Evolutionary conservation across 192 early-diverging fungal genomes (phyloP).

Genomic region (Mortierella hygrophila): DNA sequence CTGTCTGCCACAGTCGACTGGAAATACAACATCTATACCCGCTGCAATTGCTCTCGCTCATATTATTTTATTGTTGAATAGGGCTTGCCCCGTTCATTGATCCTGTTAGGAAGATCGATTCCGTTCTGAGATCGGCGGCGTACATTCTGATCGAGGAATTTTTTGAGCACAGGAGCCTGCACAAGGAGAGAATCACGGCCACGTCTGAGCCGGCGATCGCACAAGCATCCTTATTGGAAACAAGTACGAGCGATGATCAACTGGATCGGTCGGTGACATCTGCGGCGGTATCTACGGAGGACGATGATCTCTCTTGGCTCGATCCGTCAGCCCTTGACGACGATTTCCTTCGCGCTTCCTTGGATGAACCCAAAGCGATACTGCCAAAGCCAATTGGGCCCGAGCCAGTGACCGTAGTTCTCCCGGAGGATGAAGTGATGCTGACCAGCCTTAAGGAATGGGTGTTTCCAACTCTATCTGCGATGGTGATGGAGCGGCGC

Average conservation of each 20-base stretch:
- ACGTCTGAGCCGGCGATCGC: not conserved
- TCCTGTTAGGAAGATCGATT: not conserved
- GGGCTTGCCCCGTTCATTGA: constrained; percentile 29
- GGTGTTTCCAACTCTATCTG: constrained; percentile 29
- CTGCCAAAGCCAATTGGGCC: not conserved
- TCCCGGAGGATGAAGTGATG: constrained; percentile 16
- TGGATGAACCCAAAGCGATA: not conserved
- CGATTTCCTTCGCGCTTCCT: constrained; percentile 4
- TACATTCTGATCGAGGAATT: constrained; percentile 21
- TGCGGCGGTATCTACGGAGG: not conserved
- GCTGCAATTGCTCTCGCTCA: not conserved
- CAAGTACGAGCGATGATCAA: not conserved
- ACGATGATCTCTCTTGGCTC: constrained; percentile 31
- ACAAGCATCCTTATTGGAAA: not conserved
- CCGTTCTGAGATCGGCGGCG: constrained; percentile 17
- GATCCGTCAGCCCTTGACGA: constrained; percentile 33
- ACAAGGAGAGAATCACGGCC: not conserved
- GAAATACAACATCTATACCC: not conserved
- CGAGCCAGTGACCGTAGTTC: not conserved
- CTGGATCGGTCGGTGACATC: not conserved
- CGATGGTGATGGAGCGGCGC: constrained; percentile 19
- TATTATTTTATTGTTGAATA: not conserved
- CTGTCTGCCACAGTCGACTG: not conserved
- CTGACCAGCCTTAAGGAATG: constrained; percentile 13
- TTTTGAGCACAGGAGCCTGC: constrained; percentile 8